A percentile compares a stretch with the other conserved stretches of the same genome.
These are phyloP conservation scores for Salvia sclarea DNA, from an alignment of 305 asterid species.

Conservation along the genomic window DNA sequence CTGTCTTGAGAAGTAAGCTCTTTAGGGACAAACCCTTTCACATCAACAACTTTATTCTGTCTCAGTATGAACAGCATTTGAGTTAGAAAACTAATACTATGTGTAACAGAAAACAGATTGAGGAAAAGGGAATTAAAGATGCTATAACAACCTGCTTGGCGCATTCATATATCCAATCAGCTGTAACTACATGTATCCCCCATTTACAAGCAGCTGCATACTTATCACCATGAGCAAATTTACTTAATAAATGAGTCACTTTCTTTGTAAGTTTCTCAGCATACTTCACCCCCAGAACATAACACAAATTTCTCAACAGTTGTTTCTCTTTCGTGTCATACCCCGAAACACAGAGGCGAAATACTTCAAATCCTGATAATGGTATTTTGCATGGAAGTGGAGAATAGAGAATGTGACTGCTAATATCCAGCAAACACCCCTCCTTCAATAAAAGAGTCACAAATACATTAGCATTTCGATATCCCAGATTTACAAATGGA, in stretches of 20 bases:
- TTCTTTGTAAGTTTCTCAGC: constrained; percentile 65
- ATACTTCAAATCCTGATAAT: constrained; percentile 68
- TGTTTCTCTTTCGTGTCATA: constrained; percentile 71
- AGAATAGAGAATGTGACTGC: constrained; percentile 82
- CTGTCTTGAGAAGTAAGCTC: constrained; percentile 68
- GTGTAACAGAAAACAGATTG: constrained; percentile 24
- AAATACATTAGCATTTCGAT: constrained; percentile 36
- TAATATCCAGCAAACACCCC: constrained; percentile 75
- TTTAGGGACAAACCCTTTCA: constrained; percentile 65
- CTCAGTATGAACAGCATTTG: constrained; percentile 38
- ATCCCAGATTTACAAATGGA: constrained; percentile 23
- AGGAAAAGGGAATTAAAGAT: constrained; percentile 32
- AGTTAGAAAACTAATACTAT: constrained; percentile 31
- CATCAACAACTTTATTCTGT: constrained; percentile 79
- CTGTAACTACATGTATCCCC: too few relatives aligned
- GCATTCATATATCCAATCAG: constrained; percentile 88
- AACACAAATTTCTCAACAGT: constrained; percentile 82
- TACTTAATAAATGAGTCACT: constrained; percentile 76
- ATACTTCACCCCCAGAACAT: constrained; percentile 73
- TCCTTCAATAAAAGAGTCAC: constrained; percentile 59
- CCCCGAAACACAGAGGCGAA: constrained; percentile 74
- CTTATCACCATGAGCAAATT: constrained; percentile 78
- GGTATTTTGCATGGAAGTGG: constrained; percentile 93
- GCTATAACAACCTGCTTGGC: constrained; percentile 59
- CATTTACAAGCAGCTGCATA: too few relatives aligned